phyloP scores from a whole-genome alignment of 768 basidiomycete genomes.

The Tremella mesenterica region DNA sequence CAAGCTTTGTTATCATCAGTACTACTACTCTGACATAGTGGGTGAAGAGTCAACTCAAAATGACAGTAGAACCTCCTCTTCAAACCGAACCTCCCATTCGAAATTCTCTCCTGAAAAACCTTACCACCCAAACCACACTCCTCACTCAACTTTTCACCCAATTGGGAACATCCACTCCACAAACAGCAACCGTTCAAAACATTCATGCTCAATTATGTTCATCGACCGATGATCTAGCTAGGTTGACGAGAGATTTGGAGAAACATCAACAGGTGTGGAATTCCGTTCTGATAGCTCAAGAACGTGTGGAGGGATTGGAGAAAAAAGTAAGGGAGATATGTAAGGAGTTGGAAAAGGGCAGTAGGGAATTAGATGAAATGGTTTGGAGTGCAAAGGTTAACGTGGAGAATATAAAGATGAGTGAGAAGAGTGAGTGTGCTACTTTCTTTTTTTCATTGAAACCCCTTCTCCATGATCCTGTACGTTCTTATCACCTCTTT shows the following conservation, averaged over 20 bases:
- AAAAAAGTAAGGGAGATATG: slow-evolving; percentile 13
- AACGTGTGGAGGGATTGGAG: slow-evolving; percentile 21
- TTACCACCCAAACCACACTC: slow-evolving; percentile 22
- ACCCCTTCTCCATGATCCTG: too few relatives aligned
- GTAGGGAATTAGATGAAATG: slow-evolving; percentile 26
- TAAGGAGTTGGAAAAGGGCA: slow-evolving; percentile 14
- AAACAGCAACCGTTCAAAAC: background rate
- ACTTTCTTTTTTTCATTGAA: too few relatives aligned
- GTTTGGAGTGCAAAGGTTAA: slow-evolving; percentile 12
- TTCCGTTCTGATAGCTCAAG: slow-evolving; percentile 9
- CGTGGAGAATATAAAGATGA: slow-evolving; percentile 11
- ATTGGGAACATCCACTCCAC: slow-evolving; percentile 5
- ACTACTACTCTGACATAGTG: too few relatives aligned
- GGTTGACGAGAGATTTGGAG: slow-evolving; percentile 13
- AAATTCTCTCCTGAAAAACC: slow-evolving; percentile 19
- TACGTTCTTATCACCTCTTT: too few relatives aligned
- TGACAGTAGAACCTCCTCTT: too few relatives aligned
- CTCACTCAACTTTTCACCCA: slow-evolving; percentile 27
- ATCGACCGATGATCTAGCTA: slow-evolving; percentile 17
- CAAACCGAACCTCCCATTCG: slow-evolving; percentile 7
- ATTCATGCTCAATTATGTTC: slow-evolving; percentile 10
- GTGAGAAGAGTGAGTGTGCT: slow-evolving; percentile 22
- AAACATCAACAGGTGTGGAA: slow-evolving; percentile 23
- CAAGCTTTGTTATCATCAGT: too few relatives aligned
- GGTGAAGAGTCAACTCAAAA: too few relatives aligned